These are phyloP conservation scores for Pseudozyma sp. DNA, from an alignment of 1,284 basidiomycete genomes.

Conservation along the genomic window DNA sequence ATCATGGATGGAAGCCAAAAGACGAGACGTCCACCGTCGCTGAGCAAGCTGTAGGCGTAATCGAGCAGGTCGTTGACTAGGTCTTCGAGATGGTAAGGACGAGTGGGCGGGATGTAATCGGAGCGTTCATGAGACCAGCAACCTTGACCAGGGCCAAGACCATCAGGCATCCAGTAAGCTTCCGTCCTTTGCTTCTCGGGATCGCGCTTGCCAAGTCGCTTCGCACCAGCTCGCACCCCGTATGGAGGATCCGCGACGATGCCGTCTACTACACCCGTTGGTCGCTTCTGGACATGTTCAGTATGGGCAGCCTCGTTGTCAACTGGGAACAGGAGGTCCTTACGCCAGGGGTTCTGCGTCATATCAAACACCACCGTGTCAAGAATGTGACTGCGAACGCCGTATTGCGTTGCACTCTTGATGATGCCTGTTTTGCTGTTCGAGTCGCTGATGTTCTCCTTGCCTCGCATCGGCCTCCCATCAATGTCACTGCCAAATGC, in stretches of 20 bases:
- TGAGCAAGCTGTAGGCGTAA: conserved; percentile 85
- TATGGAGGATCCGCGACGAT: conserved; percentile 77
- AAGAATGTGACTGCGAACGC: conserved; percentile 79
- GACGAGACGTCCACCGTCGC: conserved; percentile 87
- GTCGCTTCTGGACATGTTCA: conserved; percentile 4
- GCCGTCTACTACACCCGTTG: conserved; percentile 83
- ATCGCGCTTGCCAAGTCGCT: conserved; percentile 81
- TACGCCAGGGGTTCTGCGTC: conserved; percentile 86
- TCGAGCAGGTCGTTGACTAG: conserved; percentile 84
- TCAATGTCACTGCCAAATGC: conserved; percentile 96
- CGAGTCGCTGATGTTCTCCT: conserved; percentile 73
- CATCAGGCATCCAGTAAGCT: conserved; percentile 66
- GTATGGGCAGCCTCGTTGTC: conserved; percentile 2
- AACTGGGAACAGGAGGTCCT: conserved; percentile 29
- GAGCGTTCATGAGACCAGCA: conserved; percentile 60
- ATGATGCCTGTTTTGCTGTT: conserved; percentile 74
- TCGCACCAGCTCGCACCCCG: conserved; percentile 95
- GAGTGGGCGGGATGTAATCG: conserved; percentile 76
- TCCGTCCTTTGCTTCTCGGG: conserved; percentile 66
- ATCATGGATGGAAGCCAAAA: conserved; percentile 74
- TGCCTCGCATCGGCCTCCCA: conserved; percentile 94
- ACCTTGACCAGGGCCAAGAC: conserved; percentile 44
- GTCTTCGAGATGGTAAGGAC: conserved; percentile 90
- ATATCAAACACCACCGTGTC: conserved; percentile 92
- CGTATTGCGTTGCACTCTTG: conserved; percentile 84